Percentiles rank a stretch among this genome's conserved stretches.
phyloP scores from a whole-genome alignment of 148 eudicot genomes.

The Fagopyrum tataricum region DNA sequence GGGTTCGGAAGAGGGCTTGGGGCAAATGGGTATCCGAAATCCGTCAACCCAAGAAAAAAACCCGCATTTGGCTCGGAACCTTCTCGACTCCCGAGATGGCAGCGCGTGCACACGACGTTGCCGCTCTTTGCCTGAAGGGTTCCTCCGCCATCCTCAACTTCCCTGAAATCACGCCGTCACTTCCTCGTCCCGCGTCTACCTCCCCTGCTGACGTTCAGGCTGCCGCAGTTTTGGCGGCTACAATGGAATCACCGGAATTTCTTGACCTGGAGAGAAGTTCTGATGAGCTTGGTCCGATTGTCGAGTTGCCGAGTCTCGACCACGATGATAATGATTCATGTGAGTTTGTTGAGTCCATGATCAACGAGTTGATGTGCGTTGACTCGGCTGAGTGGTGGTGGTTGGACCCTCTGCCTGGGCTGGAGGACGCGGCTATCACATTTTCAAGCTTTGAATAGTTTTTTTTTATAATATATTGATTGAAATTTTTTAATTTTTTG shows the following conservation, averaged over 20 bases:
- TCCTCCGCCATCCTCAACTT: constrained; percentile 46
- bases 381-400: constrained; percentile 27
- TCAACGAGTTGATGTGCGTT: constrained; percentile 18
- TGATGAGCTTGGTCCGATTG: constrained; percentile 36
- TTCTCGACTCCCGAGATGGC: constrained; percentile 61
- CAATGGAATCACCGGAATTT: constrained; percentile 29
- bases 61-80: constrained; percentile 63
- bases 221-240: constrained; percentile 57
- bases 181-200: constrained; percentile 46
- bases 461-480: background rate
- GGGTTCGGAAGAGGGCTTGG: constrained; percentile 61
- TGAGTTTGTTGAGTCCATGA: constrained; percentile 22
- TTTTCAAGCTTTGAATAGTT: background rate
- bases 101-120: constrained; percentile 64
- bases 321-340: too few species aligned
- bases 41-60: constrained; percentile 49
- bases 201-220: constrained; percentile 47
- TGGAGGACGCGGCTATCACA: constrained; percentile 16
- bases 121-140: constrained; percentile 48
- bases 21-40: constrained; percentile 74
- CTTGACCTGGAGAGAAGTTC: background rate
- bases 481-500: too few species aligned
- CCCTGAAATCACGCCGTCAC: constrained; percentile 36
- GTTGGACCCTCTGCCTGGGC: constrained; percentile 16
- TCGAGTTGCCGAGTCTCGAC: background rate